Evolutionary conservation across 176 grass and related monocot species (phyloP), one percentile per base, ranked within the genome.

Genomic region (Carex myosuroides): DNA sequence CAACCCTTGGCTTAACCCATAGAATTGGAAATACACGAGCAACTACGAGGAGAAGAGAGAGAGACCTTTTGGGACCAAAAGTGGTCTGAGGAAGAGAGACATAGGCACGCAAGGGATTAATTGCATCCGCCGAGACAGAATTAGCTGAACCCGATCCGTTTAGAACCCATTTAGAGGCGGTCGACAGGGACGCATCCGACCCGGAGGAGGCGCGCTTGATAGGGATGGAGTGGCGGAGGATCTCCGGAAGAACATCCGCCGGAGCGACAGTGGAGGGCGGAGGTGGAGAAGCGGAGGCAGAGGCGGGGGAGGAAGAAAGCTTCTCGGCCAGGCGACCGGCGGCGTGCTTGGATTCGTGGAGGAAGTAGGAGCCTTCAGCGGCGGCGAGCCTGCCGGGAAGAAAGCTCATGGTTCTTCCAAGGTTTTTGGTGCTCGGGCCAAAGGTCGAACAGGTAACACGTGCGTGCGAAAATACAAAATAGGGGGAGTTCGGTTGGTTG

Each of bases 81-180:
- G 92, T 98, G 72, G 89, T 86, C 84, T 94, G 95, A 58, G 95
- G 95, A 60, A 98, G 72, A 20, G 95, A 90, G 68, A 94, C 64
- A 60, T 88, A 93, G 10, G 91, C 90, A 60, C 92, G 88, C 72
- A 98, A 79, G 72, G 95, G 95, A 69, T 94, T 98, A 54, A 91
- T 77, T 35, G 42, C 84, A 57, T 94, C 94, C 1, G 85, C 62
- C 12, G 79, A 85, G 39, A 81, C 64, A 13, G 87, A 70, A 1
- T 62, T 70, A 2, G 83, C 54, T 32, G 85, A 77, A 68, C 50
- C 11, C 35, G 57, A 74, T 2, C 85, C 83, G 0, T 82, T 44
- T 60, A 91, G 73, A 30, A 83, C 20, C 94, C 94, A 93, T 70
- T 89, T 90, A 82, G 91, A 88, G 64, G 87, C 84, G 14, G 86